Base-by-base conservation (phyloP, 225 moss, liverwort and hornwort species). In the Climacium dendroides region DNA sequence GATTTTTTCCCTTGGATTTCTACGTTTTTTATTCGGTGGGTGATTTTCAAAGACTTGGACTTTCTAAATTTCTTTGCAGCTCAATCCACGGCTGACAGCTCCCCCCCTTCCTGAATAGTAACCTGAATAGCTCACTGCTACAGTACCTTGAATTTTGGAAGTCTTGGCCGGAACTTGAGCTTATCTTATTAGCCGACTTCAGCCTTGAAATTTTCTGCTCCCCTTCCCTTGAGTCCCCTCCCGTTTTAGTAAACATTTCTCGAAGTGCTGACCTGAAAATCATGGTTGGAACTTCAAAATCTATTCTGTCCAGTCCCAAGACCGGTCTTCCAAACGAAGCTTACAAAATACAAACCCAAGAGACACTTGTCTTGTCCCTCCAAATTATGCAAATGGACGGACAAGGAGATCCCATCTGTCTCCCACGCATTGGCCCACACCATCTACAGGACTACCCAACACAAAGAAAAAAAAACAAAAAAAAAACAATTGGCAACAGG, bases 351-450 rank as follows among this genome's bases (percentile, higher is more conserved):
- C 32, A 7, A 55, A 17, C 2, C 6, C 3, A 26, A 37, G 29
- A 13, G 88, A 83, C 70, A 72, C 34, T 35, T n/a, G 66, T n/a
- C 66, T 7, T 58, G 48, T 77, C 64, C 39, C 52, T 72, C 58
- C 5, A 83, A 88, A 72, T 34, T 35, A 65, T 72, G 48, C 54
- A 47, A n/a, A 63, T 11, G 39, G 37, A 77, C 39, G 86, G 88
- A 82, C 87, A 39, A 28, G 45, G 77, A 90, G n/a, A 88, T 88
- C 78, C 88, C 88, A 88, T 34, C 13, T 78, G 83, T 82, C 83
- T 19, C 43, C 78, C 15, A 8, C 11, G 15, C 74, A 80, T 87
- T 74, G 17, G 83, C 35, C 86, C 1, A 23, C 7, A 11, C 23
- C 3, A 41, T 20, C 30, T 5, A 26, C 4, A 35, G 52, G 13